Conservation (phyloP, 306 rosid genomes). For the Cercis canadensis region DNA sequence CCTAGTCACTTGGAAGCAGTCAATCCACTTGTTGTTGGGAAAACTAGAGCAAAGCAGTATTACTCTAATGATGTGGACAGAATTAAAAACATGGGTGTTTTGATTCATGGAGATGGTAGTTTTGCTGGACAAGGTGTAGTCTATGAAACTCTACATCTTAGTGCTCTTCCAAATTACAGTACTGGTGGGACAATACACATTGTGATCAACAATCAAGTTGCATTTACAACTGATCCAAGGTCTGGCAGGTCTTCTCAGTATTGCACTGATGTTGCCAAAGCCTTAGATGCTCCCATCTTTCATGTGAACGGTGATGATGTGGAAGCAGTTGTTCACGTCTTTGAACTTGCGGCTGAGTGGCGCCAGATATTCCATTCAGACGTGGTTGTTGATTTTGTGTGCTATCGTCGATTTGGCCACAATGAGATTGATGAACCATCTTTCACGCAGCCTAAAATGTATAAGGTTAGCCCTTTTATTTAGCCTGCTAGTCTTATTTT, state of each 20-base stretch:
- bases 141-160: conserved; percentile 92
- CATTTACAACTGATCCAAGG: conserved; percentile 91
- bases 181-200: conserved; percentile 97
- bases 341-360: conserved; percentile 94
- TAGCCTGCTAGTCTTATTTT: not conserved
- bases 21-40: conserved; percentile 86
- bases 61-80: conserved; percentile 73
- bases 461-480: conserved; percentile 61
- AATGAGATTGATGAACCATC: conserved; percentile 96
- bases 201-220: conserved; percentile 90
- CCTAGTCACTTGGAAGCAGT: conserved; percentile 99
- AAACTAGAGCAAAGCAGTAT: conserved; percentile 92
- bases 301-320: conserved; percentile 88
- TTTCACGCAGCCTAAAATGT: conserved; percentile 96
- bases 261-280: conserved; percentile 94
- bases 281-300: conserved; percentile 83
- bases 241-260: conserved; percentile 87
- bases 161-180: conserved; percentile 90
- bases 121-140: conserved; percentile 99
- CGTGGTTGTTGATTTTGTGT: conserved; percentile 87
- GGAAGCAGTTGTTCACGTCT: conserved; percentile 82
- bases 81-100: conserved; percentile 78
- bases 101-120: conserved; percentile 98
- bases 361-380: conserved; percentile 90
- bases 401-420: conserved; percentile 93